Base-by-base conservation (phyloP, 768 basidiomycete genomes). In the Trametopsis cervina region DNA sequence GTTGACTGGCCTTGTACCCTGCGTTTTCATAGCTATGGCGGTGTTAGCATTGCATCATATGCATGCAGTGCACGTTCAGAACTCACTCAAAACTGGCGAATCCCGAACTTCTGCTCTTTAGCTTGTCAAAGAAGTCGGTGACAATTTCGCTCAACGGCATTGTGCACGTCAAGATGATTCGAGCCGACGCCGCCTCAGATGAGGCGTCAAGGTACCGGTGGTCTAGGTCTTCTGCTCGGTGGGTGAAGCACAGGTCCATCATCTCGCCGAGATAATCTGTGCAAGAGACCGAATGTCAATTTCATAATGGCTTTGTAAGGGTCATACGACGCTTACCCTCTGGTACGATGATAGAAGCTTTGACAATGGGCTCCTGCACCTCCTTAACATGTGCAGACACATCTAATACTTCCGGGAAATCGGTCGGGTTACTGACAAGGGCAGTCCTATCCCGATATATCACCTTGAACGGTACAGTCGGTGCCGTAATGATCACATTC, bases 251-350 rank as follows among this genome's bases (percentile, higher is more conserved):
- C 1, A 98, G 76, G 35, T 89, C 87, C 86, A 98, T 94, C 85
- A 99, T 93, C 39, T 87, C 85, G 6, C 95, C 95, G 26, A 96
- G 82, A 62, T 92, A 94, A 53, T 90, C 92, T 92, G n/a, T n/a
- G 55, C 5, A 25, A 11, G 6, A 21, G 25, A 9, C 37, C 12
- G 45, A 17, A 15, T 20, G 22, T n/a, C 20, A 21, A 10, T 29
- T 10, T 7, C n/a, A 2, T 20, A 41, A 10, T n/a, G n/a, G n/a
- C n/a, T n/a, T n/a, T n/a, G n/a, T n/a, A n/a, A n/a, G n/a, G n/a
- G n/a, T n/a, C n/a, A n/a, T n/a, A n/a, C n/a, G n/a, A n/a, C n/a
- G n/a, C 69, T 49, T 52, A 90, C 89, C 88, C 74, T 95, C 85
- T 2, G 96, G 96, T 18, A 92, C 85, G 54, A 98, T 89, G 59